Evolutionary conservation across 768 basidiomycete genomes (phyloP).

Genomic region (Hydnomerulius pinastri): DNA sequence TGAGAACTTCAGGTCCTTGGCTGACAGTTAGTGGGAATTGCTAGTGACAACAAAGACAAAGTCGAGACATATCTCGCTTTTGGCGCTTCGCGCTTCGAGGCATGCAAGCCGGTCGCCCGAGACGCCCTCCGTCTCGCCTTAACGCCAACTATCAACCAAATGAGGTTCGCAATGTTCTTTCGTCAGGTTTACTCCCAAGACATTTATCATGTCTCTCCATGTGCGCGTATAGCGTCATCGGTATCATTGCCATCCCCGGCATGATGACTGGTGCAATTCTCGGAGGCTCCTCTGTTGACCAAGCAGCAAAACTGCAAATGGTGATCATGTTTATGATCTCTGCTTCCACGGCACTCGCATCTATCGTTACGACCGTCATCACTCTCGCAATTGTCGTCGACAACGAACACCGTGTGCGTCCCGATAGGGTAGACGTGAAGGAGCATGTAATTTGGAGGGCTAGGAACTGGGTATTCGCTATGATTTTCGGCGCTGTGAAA

Average conservation of each 20-base stretch:
- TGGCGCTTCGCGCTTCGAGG: slow-evolving; percentile 82
- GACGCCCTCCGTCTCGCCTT: slow-evolving; percentile 81
- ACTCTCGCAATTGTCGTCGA: slow-evolving; percentile 69
- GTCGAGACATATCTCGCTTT: slow-evolving; percentile 85
- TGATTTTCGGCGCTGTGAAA: slow-evolving; percentile 16
- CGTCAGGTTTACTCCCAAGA: background rate
- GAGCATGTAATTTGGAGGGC: slow-evolving; percentile 36
- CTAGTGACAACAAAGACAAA: slow-evolving; percentile 81
- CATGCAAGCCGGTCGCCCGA: slow-evolving; percentile 74
- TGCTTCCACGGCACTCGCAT: slow-evolving; percentile 70
- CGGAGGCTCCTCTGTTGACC: slow-evolving; percentile 80
- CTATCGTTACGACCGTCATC: slow-evolving; percentile 62
- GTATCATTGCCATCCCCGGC: slow-evolving; percentile 79
- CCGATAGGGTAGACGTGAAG: slow-evolving; percentile 55
- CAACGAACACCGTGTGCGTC: slow-evolving; percentile 59
- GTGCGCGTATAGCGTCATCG: slow-evolving; percentile 53
- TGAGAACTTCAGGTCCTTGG: background rate
- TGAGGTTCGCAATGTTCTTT: slow-evolving; percentile 55
- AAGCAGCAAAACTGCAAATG: slow-evolving; percentile 87
- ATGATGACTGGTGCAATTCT: slow-evolving; percentile 95
- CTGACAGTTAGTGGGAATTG: background rate
- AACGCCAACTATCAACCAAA: slow-evolving; percentile 80
- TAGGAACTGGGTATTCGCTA: slow-evolving; percentile 31
- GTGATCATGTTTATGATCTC: slow-evolving; percentile 95
- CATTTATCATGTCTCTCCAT: background rate